A percentile compares a stretch with the other conserved stretches of the same genome.
Evolutionary conservation across 768 basidiomycete species (phyloP).

Genomic region (Tricholomella constricta): DNA sequence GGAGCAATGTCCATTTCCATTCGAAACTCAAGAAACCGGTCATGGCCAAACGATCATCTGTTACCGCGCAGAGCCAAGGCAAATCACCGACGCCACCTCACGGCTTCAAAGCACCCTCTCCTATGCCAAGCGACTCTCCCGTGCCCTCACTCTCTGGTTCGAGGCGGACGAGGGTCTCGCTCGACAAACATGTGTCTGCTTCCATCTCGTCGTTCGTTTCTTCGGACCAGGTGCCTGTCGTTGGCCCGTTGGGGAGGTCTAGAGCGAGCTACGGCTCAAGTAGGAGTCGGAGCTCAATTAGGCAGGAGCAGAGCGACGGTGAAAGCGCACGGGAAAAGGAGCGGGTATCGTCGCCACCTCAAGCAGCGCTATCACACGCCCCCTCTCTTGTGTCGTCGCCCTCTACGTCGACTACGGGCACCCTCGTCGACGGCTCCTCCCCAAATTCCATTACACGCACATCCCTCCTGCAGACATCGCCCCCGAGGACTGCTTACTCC

Average conservation of each 20-base stretch:
- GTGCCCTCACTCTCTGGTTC: not conserved
- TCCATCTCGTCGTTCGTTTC: not conserved
- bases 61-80: constrained; percentile 13
- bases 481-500: not conserved
- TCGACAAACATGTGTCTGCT: constrained; percentile 13
- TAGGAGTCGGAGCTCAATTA: too few relatives aligned
- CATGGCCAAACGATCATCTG: constrained; percentile 68
- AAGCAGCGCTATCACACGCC: not conserved
- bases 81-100: constrained; percentile 27
- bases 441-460: not conserved
- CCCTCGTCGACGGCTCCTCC: not conserved
- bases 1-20: constrained; percentile 65
- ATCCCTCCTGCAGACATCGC: not conserved
- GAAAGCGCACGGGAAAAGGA: not conserved
- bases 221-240: not conserved
- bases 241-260: not conserved
- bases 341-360: not conserved
- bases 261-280: constrained; percentile 2
- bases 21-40: constrained; percentile 78
- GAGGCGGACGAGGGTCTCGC: constrained; percentile 11
- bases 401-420: not conserved
- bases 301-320: constrained; percentile 6
- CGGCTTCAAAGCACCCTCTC: constrained; percentile 13
- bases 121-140: constrained; percentile 8
- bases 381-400: too few relatives aligned